phyloP scores from a whole-genome alignment of 306 rosid species.

The Bauhinia variegata region DNA sequence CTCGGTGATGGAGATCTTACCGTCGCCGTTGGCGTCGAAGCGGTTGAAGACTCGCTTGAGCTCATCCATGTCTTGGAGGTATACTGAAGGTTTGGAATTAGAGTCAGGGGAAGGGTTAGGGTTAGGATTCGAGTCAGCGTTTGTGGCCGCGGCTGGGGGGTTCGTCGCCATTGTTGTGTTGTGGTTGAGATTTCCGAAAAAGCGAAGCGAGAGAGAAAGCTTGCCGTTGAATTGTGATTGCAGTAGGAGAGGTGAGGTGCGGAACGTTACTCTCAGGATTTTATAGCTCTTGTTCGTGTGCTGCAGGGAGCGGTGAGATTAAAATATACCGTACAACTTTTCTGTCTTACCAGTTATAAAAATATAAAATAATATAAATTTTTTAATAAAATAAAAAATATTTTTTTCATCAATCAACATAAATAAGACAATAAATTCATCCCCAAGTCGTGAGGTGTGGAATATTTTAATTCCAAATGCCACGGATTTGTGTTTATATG shows the following conservation, averaged over 20 bases:
- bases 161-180: constrained; percentile 46
- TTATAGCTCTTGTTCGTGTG: too few relatives aligned
- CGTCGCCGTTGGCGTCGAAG: constrained; percentile 91
- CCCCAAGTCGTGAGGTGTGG: too few relatives aligned
- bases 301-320: too few relatives aligned
- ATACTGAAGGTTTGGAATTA: constrained; percentile 33
- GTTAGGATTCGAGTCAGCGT: background rate
- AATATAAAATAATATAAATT: too few relatives aligned
- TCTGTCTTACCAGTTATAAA: too few relatives aligned
- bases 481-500: too few relatives aligned
- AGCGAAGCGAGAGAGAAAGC: background rate
- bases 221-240: background rate
- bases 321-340: too few relatives aligned
- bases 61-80: constrained; percentile 54
- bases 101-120: background rate
- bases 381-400: too few relatives aligned
- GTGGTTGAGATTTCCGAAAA: background rate
- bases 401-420: too few relatives aligned
- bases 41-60: constrained; percentile 64
- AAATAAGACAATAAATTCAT: too few relatives aligned
- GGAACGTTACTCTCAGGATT: background rate
- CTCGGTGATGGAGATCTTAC: constrained; percentile 77
- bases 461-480: too few relatives aligned
- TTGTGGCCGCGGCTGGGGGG: background rate
- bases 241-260: background rate